These are phyloP conservation scores for Diaporthe humulicola DNA, from an alignment of 2,329 filamentous ascomycete genomes.

Conservation along the genomic window DNA sequence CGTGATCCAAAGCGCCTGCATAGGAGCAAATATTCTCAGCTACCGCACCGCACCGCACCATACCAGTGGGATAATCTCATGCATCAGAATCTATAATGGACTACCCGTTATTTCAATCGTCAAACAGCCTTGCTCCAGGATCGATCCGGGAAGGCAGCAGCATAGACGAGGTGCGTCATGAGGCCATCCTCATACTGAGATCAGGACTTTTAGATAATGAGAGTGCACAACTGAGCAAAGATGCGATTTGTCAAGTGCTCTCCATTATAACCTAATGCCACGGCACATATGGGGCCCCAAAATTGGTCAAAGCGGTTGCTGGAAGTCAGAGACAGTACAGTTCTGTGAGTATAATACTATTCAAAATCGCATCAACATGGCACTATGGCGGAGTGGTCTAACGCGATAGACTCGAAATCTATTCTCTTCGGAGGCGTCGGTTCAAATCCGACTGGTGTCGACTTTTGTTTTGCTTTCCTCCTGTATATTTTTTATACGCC, in stretches of 20 bases:
- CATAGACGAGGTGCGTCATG: neutral
- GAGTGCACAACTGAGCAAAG: neutral
- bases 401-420: constrained; percentile 39
- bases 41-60: neutral
- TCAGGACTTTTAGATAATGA: neutral
- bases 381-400: constrained; percentile 38
- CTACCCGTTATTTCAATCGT: neutral
- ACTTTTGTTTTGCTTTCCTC: neutral
- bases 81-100: neutral
- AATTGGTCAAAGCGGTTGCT: neutral
- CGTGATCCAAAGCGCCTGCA: neutral
- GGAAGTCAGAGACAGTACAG: neutral
- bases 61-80: neutral
- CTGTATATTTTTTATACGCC: neutral
- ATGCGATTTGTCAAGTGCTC: neutral
- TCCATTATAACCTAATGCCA: neutral
- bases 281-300: too few species aligned
- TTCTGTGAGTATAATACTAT: too few species aligned
- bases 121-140: neutral
- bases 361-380: neutral
- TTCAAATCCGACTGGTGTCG: constrained; percentile 38
- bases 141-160: neutral
- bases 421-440: constrained; percentile 39
- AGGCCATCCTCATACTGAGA: neutral
- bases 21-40: neutral